Conservation (phyloP, 2,329 filamentous ascomycete genomes). For the Microdochium nivale region DNA sequence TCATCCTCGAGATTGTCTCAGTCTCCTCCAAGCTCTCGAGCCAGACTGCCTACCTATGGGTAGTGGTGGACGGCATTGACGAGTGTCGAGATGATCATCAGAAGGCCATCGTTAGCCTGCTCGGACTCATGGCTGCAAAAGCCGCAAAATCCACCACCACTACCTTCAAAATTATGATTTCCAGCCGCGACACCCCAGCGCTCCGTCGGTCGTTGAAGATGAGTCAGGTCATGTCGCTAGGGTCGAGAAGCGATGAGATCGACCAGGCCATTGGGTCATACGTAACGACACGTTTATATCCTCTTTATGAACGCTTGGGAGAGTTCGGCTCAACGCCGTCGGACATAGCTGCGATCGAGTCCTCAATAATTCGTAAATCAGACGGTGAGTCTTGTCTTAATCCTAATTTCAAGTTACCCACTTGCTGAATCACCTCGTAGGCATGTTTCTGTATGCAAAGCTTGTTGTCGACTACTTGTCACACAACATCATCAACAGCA, state of each 20-base stretch:
- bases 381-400: slow-evolving; percentile 12
- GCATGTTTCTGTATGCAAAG: slow-evolving; percentile 27
- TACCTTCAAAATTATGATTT: slow-evolving; percentile 18
- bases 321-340: slow-evolving; percentile 7
- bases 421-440: slow-evolving; percentile 10
- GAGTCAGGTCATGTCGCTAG: slow-evolving; percentile 12
- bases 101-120: not conserved
- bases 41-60: slow-evolving; percentile 9
- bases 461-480: slow-evolving; percentile 24
- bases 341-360: slow-evolving; percentile 9
- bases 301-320: slow-evolving; percentile 2
- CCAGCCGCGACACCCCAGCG: slow-evolving; percentile 9
- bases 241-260: slow-evolving; percentile 13
- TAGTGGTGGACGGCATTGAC: slow-evolving; percentile 20
- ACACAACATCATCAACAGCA: slow-evolving; percentile 18
- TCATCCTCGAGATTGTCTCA: slow-evolving; percentile 8
- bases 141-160: slow-evolving; percentile 3
- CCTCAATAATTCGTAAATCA: slow-evolving; percentile 12
- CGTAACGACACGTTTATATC: slow-evolving; percentile 4
- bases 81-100: slow-evolving; percentile 11
- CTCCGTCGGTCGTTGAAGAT: slow-evolving; percentile 9
- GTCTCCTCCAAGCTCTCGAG: slow-evolving; percentile 4
- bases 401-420: not conserved
- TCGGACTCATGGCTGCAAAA: slow-evolving; percentile 3
- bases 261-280: slow-evolving; percentile 12